Evolutionary conservation across 2,329 filamentous ascomycete species (phyloP).

Genomic region (Cladosporium sp.): DNA sequence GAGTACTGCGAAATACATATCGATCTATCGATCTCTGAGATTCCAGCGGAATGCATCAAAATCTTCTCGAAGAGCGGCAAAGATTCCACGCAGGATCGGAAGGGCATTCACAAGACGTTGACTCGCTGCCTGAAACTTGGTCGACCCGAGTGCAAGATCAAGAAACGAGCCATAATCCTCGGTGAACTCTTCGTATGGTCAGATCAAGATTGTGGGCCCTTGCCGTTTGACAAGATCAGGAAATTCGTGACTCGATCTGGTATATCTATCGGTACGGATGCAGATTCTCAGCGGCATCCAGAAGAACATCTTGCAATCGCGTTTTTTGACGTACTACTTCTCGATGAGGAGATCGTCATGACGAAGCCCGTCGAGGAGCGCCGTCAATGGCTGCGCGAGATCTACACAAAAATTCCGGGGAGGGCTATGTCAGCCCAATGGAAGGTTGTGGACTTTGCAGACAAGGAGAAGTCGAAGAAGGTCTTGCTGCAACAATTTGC

Average conservation of each 20-base stretch:
- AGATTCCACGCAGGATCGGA: conserved; percentile 72
- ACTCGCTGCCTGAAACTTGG: conserved; percentile 62
- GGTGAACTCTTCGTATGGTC: conserved; percentile 79
- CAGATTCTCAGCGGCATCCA: conserved; percentile 59
- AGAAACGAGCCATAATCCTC: conserved; percentile 69
- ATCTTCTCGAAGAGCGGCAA: conserved; percentile 94
- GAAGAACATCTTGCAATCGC: conserved; percentile 58
- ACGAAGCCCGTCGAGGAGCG: conserved; percentile 56
- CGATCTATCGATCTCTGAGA: conserved; percentile 52
- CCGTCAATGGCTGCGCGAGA: conserved; percentile 54
- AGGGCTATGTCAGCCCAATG: conserved; percentile 64
- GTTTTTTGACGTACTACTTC: conserved; percentile 57
- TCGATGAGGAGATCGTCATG: conserved; percentile 53
- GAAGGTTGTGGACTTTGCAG: conserved; percentile 63
- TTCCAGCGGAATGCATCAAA: conserved; percentile 52
- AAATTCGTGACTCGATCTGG: conserved; percentile 75
- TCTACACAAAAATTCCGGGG: conserved; percentile 56
- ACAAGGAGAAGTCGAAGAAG: conserved; percentile 43
- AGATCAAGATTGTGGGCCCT: conserved; percentile 59
- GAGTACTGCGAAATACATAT: conserved; percentile 90
- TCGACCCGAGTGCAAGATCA: conserved; percentile 54
- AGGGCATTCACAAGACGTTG: conserved; percentile 59
- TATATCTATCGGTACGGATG: conserved; percentile 59
- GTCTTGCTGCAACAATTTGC: conserved; percentile 63
- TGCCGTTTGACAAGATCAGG: conserved; percentile 77